Evolutionary conservation across 2,329 filamentous ascomycete genomes (phyloP).

Genomic region (Amylocarpus encephaloides): DNA sequence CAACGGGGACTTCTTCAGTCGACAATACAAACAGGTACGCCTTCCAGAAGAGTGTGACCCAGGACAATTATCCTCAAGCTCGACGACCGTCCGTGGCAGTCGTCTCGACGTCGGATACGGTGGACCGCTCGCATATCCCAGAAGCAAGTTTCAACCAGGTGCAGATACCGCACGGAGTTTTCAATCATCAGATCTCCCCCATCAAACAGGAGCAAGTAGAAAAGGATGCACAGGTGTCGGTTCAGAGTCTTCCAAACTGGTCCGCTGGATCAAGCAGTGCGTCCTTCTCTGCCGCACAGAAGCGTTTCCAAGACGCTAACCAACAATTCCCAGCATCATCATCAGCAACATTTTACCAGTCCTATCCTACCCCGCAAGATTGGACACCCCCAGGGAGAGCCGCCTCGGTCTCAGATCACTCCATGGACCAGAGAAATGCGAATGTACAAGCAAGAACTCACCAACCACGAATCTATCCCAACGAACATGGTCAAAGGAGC

Average conservation of each 20-base stretch:
- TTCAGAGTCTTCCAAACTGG: conserved; percentile 13
- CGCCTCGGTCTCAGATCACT: neutral
- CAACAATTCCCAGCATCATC: conserved; percentile 9
- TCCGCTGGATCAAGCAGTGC: conserved; percentile 14
- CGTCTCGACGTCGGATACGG: conserved; percentile 8
- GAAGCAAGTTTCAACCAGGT: conserved; percentile 7
- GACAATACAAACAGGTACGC: conserved; percentile 6
- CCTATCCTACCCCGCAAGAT: conserved; percentile 2
- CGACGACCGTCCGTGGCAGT: neutral
- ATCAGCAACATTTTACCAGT: conserved; percentile 9
- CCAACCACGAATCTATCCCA: too few relatives aligned
- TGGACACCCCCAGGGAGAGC: conserved; percentile 2
- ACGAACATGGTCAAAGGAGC: too few relatives aligned
- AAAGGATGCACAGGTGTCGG: neutral
- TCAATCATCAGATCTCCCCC: conserved; percentile 2
- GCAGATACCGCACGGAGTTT: neutral
- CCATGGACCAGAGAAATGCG: neutral
- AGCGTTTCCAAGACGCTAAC: conserved; percentile 13
- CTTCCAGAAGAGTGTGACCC: conserved; percentile 2
- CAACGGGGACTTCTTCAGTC: conserved; percentile 4
- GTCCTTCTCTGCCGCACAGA: conserved; percentile 6
- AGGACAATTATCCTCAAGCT: neutral
- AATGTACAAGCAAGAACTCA: neutral
- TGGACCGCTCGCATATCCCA: conserved; percentile 19
- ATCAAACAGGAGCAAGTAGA: conserved; percentile 12